Base-by-base conservation (phyloP, 1,139 yeast species). In the Debaryomycetaceae sp. region DNA sequence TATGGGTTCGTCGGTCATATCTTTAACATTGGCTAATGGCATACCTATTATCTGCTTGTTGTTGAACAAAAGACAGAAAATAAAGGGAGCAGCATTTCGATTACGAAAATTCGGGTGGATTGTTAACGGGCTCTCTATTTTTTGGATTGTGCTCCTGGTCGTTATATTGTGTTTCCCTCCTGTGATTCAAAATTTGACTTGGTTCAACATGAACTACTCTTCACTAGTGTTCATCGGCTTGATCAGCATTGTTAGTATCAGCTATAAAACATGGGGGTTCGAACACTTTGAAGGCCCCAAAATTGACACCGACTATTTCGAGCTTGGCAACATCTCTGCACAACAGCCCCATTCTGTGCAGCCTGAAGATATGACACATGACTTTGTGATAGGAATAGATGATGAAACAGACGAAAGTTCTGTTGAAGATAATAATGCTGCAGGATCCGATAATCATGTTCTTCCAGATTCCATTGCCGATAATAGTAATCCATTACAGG, bases 1-100 rank as follows among this genome's bases (percentile, higher is more conserved):
- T 59, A 79, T 88, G 68, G 95, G 96, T 0, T 84, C 91, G n/a
- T 87, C 95, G 5, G 95, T 88, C 1, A 76, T 87, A 36, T 80
- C 91, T 2, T 68, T 87, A 48, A 83, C 90, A 43, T 72, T 86
- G 24, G 89, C 95, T 1, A 85, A 89, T 53, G 84, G 89, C 2
- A 78, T 88, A 8, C 96, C 96, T 1, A 81, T 88, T 34, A 57
- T 84, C 1, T 73, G 84, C 27, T 76, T 83, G 22, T 61, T 88
- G 62, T 57, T 86, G 29, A 78, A 84, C 53, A 80, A 81, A 42
- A 68, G 96, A 44, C 65, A 70, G 43, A 82, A 83, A 49, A 74
- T 87, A 42, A 74, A 76, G 55, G 90, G 91, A 40, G 84, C 91
- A 0, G 83, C 87, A 1, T 84, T 87, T 63, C 77, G 84, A 52